These are phyloP conservation scores for Aspergillus pseudoglaucus DNA, from an alignment of 2,329 filamentous ascomycete species.

Conservation along the genomic window DNA sequence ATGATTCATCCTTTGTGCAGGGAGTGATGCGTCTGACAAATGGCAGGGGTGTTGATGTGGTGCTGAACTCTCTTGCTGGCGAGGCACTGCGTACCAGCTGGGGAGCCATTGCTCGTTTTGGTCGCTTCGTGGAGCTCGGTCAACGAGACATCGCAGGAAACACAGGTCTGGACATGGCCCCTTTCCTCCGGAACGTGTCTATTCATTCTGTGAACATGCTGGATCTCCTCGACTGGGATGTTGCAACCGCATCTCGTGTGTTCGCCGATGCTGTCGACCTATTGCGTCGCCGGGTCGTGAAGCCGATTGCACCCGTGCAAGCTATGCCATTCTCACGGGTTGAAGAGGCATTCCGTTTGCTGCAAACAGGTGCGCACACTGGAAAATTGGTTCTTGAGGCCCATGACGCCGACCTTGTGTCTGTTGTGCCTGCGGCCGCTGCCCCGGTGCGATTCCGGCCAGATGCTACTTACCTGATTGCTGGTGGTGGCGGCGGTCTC, in stretches of 20 bases:
- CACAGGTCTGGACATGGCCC: conserved; percentile 1
- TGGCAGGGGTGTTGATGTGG: conserved; percentile 12
- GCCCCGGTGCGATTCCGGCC: no score
- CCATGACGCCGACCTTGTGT: no score
- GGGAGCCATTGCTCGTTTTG: conserved; percentile 24
- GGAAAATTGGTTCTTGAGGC: conserved; percentile 15
- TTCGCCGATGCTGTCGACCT: neutral
- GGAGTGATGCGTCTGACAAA: conserved; percentile 3
- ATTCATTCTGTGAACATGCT: conserved; percentile 4
- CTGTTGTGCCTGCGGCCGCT: no score
- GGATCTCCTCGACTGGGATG: neutral
- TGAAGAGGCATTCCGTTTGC: conserved; percentile 15
- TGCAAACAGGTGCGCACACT: conserved; percentile 17
- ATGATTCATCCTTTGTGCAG: conserved; percentile 3
- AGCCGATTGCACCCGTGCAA: conserved; percentile 5
- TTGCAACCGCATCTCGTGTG: neutral
- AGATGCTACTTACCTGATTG: conserved; percentile 20
- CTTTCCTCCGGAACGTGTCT: conserved; percentile 2
- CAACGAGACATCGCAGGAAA: conserved; percentile 32
- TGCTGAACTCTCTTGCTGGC: conserved; percentile 16
- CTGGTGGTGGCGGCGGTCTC: conserved; percentile 25
- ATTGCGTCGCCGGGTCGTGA: neutral
- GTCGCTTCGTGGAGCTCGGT: conserved; percentile 44
- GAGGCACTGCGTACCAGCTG: conserved; percentile 10
- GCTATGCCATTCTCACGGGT: conserved; percentile 13